Conservation (phyloP, 2,329 filamentous ascomycete species). For the Scedosporium minutisporum region DNA sequence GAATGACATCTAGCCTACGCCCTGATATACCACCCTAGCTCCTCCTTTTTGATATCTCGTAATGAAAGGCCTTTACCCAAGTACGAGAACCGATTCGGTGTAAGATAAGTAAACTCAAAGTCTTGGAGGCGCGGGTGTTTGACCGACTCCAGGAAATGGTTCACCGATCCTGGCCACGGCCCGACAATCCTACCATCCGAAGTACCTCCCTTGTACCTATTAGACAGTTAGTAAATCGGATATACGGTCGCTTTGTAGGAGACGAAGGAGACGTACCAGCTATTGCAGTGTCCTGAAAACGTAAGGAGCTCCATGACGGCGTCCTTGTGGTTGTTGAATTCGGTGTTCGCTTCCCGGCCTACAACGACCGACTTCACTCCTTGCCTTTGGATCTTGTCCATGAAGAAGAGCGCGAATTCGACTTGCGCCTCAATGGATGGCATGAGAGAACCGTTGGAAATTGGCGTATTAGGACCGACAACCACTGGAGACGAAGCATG, state of each 20-base stretch:
- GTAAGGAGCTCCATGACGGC: constrained; percentile 4
- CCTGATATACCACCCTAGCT: constrained; percentile 5
- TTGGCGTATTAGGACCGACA: constrained; percentile 37
- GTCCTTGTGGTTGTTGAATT: constrained; percentile 18
- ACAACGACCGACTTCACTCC: constrained; percentile 29
- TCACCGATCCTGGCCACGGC: constrained; percentile 34
- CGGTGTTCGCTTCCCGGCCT: constrained; percentile 22
- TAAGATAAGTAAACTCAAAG: constrained; percentile 15
- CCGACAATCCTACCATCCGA: constrained; percentile 23
- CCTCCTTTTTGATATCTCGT: neutral
- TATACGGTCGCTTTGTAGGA: constrained; percentile 40
- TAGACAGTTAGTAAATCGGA: constrained; percentile 44
- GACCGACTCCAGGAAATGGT: constrained; percentile 32
- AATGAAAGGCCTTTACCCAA: constrained; percentile 1
- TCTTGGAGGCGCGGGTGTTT: constrained; percentile 36
- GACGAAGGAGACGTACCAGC: constrained; percentile 28
- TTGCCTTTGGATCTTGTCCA: constrained; percentile 16
- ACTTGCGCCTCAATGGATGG: constrained; percentile 22
- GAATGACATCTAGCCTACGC: neutral
- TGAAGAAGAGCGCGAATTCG: constrained; percentile 15
- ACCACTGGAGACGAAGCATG: neutral
- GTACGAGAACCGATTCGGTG: neutral
- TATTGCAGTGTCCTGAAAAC: constrained; percentile 4
- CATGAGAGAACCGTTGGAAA: constrained; percentile 23
- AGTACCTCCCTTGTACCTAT: constrained; percentile 24